These are phyloP conservation scores for Camillea tinctor DNA, from an alignment of 2,329 filamentous ascomycete genomes.

Conservation along the genomic window DNA sequence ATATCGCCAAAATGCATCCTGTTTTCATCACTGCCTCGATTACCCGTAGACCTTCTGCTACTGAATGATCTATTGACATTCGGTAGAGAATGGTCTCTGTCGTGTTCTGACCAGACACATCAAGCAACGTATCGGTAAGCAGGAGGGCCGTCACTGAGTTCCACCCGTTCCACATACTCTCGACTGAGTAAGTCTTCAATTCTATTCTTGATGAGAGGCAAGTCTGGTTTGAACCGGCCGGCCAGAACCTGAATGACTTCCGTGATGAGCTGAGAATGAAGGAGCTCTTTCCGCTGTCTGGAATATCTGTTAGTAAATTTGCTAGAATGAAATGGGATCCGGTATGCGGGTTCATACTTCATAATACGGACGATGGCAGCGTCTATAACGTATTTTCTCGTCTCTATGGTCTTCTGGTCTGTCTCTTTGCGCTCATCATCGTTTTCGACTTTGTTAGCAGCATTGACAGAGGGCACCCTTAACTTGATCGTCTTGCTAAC, in stretches of 20 bases:
- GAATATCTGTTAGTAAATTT: conserved; percentile 28
- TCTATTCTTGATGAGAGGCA: conserved; percentile 76
- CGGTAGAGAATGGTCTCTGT: not conserved
- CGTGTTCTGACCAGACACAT: not conserved
- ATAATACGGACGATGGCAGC: conserved; percentile 79
- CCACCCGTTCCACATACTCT: conserved; percentile 77
- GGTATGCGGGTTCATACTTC: conserved; percentile 59
- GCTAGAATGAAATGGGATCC: not conserved
- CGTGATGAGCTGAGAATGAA: conserved; percentile 66
- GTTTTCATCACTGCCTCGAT: not conserved
- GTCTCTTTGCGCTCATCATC: conserved; percentile 67
- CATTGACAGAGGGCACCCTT: conserved; percentile 82
- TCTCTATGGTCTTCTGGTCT: conserved; percentile 73
- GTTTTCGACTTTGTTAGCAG: conserved; percentile 81
- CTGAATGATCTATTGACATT: not conserved
- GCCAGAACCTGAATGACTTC: conserved; percentile 71
- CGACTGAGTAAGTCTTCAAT: conserved; percentile 74
- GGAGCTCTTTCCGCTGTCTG: conserved; percentile 71
- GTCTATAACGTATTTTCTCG: conserved; percentile 68
- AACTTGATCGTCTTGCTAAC: conserved; percentile 81
- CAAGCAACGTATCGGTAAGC: conserved; percentile 72
- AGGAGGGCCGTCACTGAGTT: conserved; percentile 64
- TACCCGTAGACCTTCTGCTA: not conserved
- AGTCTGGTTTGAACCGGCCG: conserved; percentile 71
- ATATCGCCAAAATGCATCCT: not conserved